Percentiles rank a stretch among this genome's conserved stretches.
Conservation (phyloP, 768 basidiomycete genomes). For the Mycena polygramma region DNA sequence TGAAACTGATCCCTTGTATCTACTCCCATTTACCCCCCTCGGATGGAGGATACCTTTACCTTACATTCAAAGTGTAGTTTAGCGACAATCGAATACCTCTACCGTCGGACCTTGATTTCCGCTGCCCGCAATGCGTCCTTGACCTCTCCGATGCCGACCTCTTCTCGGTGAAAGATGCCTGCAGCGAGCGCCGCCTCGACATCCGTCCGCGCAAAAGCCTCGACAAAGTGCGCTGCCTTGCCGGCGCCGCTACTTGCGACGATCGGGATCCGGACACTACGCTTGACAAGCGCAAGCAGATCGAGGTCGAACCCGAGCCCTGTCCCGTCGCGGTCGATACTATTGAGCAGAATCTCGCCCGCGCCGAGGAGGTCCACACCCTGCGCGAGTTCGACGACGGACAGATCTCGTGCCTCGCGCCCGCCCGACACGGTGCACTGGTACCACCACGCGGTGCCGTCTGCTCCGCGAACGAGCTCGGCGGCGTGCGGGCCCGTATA, state of each 20-base stretch:
- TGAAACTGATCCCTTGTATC: constrained; percentile 32
- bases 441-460: constrained; percentile 95
- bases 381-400: constrained; percentile 90
- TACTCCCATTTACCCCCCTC: constrained; percentile 34
- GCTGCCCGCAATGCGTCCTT: constrained; percentile 68
- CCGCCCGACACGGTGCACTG: constrained; percentile 98
- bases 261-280: constrained; percentile 87
- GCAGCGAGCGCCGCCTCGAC: constrained; percentile 96
- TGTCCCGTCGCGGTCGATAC: constrained; percentile 96
- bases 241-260: constrained; percentile 97
- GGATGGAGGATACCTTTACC: constrained; percentile 39
- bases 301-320: constrained; percentile 93
- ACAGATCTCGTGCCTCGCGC: constrained; percentile 84
- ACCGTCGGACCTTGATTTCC: constrained; percentile 62
- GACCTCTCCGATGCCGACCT: constrained; percentile 87
- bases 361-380: constrained; percentile 94
- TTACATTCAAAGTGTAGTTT: constrained; percentile 48
- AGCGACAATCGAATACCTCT: constrained; percentile 30
- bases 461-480: constrained; percentile 74
- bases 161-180: constrained; percentile 94
- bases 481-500: constrained; percentile 73
- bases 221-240: constrained; percentile 82
- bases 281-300: constrained; percentile 81
- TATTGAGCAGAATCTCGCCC: constrained; percentile 95
- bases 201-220: constrained; percentile 83